Percentiles rank a stretch among this genome's conserved stretches.
These are phyloP conservation scores for Fomitopsis palustris DNA, from an alignment of 1,284 basidiomycete species.

Conservation along the genomic window DNA sequence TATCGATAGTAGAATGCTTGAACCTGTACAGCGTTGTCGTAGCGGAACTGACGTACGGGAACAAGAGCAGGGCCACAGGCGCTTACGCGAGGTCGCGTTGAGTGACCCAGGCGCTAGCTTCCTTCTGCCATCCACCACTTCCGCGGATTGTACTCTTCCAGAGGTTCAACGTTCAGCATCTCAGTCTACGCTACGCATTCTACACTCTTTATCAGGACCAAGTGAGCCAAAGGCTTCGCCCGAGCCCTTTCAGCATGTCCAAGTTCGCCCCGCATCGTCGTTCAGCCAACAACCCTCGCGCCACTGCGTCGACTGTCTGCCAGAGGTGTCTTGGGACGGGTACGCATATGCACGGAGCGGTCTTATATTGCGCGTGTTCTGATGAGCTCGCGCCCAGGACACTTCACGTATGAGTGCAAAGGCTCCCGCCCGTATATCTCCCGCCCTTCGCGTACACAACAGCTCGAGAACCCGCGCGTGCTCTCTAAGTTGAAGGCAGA, in stretches of 20 bases:
- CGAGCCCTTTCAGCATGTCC: constrained; percentile 69
- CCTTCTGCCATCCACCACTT: not conserved
- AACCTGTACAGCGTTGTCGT: not conserved
- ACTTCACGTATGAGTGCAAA: constrained; percentile 81
- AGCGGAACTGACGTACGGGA: no score
- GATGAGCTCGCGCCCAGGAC: constrained; percentile 41
- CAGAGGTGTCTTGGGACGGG: constrained; percentile 75
- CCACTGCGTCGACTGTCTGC: constrained; percentile 64
- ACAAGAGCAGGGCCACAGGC: not conserved
- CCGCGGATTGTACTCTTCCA: not conserved
- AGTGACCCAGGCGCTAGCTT: not conserved
- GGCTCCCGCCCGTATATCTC: constrained; percentile 67
- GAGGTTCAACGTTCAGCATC: not conserved
- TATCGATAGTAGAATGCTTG: not conserved
- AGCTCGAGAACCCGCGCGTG: constrained; percentile 66
- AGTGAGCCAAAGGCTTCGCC: no score
- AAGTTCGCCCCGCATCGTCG: constrained; percentile 74
- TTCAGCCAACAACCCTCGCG: constrained; percentile 55
- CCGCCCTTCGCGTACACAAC: constrained; percentile 72
- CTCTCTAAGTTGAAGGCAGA: constrained; percentile 62
- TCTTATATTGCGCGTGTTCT: not conserved
- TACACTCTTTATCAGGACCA: not conserved
- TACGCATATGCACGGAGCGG: constrained; percentile 21
- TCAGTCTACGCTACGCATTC: not conserved
- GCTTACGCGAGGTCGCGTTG: not conserved